A percentile compares a stretch with the other conserved stretches of the same genome.
Conservation (phyloP, 1,284 basidiomycete genomes). For the Pyrrhoderma lamaoense region DNA sequence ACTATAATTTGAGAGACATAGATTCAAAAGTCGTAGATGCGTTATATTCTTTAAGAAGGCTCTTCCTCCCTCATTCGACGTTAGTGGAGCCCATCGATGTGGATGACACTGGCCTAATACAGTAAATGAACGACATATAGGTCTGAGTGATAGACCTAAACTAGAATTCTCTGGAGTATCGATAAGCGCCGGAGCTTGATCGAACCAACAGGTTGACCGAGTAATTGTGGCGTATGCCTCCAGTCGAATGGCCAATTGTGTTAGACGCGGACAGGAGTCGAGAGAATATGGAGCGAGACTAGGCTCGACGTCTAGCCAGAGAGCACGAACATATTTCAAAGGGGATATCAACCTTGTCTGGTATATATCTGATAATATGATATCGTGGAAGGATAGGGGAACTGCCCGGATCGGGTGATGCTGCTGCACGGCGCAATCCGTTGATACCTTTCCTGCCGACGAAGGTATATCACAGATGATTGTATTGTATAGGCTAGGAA, state of each 20-base stretch:
- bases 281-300: conserved; percentile 13
- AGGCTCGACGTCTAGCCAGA: conserved; percentile 16
- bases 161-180: too few relatives aligned
- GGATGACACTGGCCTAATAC: conserved; percentile 18
- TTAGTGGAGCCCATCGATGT: conserved; percentile 16
- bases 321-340: conserved; percentile 10
- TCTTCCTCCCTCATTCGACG: conserved; percentile 8
- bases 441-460: too few relatives aligned
- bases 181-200: neutral
- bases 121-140: conserved; percentile 16
- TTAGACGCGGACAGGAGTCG: conserved; percentile 14
- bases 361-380: too few relatives aligned
- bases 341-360: conserved; percentile 3
- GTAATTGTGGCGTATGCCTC: conserved; percentile 15
- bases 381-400: neutral
- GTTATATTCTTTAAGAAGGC: conserved; percentile 16
- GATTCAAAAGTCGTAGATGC: conserved; percentile 16
- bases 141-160: too few relatives aligned
- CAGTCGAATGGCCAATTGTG: conserved; percentile 14
- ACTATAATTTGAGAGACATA: conserved; percentile 19
- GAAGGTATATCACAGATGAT: neutral
- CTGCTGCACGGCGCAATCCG: neutral
- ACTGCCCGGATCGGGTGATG: neutral
- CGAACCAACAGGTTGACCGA: conserved; percentile 1
- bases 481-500: conserved; percentile 15